phyloP scores from a whole-genome alignment of 495 filamentous ascomycete genomes.

The Bacidia gigantensis region DNA sequence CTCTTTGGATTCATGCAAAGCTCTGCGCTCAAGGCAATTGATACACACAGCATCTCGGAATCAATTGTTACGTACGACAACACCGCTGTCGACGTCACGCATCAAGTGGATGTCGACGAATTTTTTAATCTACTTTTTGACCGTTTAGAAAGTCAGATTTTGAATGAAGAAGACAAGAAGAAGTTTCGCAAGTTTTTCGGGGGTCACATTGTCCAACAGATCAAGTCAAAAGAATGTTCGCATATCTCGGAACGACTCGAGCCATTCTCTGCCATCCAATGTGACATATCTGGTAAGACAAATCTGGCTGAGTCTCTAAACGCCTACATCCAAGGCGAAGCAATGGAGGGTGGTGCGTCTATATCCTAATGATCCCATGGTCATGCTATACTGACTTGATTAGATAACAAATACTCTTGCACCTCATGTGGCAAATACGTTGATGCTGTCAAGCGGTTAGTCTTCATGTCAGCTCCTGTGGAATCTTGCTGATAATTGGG shows the following conservation, averaged over 20 bases:
- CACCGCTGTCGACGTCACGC: conserved; percentile 65
- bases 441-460: conserved; percentile 78
- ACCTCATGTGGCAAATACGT: conserved; percentile 81
- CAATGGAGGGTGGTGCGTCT: conserved; percentile 76
- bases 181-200: conserved; percentile 76
- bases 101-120: conserved; percentile 97
- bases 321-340: conserved; percentile 89
- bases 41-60: conserved; percentile 57
- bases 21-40: conserved; percentile 53
- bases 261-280: conserved; percentile 89
- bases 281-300: conserved; percentile 89
- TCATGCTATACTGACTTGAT: conserved; percentile 18
- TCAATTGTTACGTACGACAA: conserved; percentile 76
- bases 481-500: conserved; percentile 13
- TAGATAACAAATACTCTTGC: conserved; percentile 96
- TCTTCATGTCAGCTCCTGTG: background rate
- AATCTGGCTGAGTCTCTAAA: conserved; percentile 74
- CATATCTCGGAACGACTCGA: conserved; percentile 88
- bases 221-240: conserved; percentile 83
- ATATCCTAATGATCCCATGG: background rate
- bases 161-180: conserved; percentile 50
- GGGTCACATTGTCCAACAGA: conserved; percentile 84
- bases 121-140: conserved; percentile 93
- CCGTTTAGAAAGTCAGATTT: conserved; percentile 74
- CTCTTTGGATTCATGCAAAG: conserved; percentile 83